Percentiles rank a stretch among this genome's conserved stretches.
phyloP scores from a whole-genome alignment of 2,329 filamentous ascomycete genomes.

The Proliferodiscus dingleyae region DNA sequence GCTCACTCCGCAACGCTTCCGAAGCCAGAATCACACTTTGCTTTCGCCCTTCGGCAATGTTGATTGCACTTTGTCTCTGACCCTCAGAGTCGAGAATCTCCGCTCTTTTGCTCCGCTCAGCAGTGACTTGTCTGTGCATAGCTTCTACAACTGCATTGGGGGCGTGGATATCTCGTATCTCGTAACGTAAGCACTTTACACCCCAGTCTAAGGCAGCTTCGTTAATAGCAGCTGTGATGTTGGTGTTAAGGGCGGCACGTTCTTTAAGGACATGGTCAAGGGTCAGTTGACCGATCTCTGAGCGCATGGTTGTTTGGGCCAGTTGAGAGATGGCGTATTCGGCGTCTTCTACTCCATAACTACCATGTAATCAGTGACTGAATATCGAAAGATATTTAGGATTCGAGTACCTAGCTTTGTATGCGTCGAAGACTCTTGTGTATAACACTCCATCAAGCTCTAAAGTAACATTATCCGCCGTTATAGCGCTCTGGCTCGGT shows the following conservation, averaged over 20 bases:
- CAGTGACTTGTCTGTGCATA: constrained; percentile 97
- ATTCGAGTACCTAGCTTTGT: constrained; percentile 75
- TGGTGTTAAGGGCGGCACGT: constrained; percentile 89
- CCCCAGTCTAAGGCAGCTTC: constrained; percentile 97
- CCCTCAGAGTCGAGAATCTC: constrained; percentile 97
- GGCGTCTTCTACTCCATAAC: constrained; percentile 96
- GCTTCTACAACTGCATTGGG: constrained; percentile 89
- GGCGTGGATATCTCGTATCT: constrained; percentile 97
- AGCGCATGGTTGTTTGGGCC: constrained; percentile 97
- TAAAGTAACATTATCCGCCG: constrained; percentile 94
- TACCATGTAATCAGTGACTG: constrained; percentile 34
- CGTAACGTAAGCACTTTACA: constrained; percentile 91
- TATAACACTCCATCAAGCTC: constrained; percentile 95
- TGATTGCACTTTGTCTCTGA: constrained; percentile 95
- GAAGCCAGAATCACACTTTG: constrained; percentile 95
- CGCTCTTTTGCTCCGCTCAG: constrained; percentile 92
- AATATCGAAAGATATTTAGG: neutral
- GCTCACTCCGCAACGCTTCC: constrained; percentile 81
- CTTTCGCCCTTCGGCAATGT: constrained; percentile 96
- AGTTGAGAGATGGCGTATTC: constrained; percentile 98
- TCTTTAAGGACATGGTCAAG: constrained; percentile 98
- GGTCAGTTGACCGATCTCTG: constrained; percentile 92
- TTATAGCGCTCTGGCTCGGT: constrained; percentile 95
- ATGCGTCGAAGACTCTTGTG: constrained; percentile 94
- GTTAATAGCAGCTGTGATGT: constrained; percentile 99